Conservation (phyloP, 768 basidiomycete genomes). For the Tulasnella sp. region DNA sequence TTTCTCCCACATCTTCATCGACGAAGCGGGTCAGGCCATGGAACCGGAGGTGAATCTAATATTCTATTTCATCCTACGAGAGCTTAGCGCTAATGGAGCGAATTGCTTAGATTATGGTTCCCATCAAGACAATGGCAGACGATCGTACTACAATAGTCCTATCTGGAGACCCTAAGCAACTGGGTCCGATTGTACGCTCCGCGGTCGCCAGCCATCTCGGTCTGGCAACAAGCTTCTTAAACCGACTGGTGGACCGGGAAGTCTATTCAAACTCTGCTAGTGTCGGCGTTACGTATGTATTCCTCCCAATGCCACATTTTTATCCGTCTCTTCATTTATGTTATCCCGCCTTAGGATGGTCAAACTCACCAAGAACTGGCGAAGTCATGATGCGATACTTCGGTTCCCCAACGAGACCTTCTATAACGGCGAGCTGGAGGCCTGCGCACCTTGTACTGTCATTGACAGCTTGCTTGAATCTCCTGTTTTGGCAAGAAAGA, state of each 20-base stretch:
- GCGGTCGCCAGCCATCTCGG: slow-evolving; percentile 48
- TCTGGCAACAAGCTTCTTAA: slow-evolving; percentile 52
- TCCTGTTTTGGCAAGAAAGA: slow-evolving; percentile 36
- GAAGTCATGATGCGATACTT: slow-evolving; percentile 55
- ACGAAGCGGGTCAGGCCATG: slow-evolving; percentile 21
- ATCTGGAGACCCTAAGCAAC: slow-evolving; percentile 63
- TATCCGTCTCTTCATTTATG: background rate
- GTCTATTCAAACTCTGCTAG: slow-evolving; percentile 23
- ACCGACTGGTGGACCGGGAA: slow-evolving; percentile 48
- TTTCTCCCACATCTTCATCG: slow-evolving; percentile 19
- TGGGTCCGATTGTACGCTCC: slow-evolving; percentile 61
- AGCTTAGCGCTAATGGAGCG: background rate
- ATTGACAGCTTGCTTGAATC: slow-evolving; percentile 25
- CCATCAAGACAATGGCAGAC: slow-evolving; percentile 53
- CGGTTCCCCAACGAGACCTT: slow-evolving; percentile 54
- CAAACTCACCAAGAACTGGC: slow-evolving; percentile 57
- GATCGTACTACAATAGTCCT: slow-evolving; percentile 49
- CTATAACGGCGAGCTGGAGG: slow-evolving; percentile 47
- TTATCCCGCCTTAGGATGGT: slow-evolving; percentile 39
- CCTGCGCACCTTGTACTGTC: slow-evolving; percentile 36
- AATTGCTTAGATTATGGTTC: slow-evolving; percentile 37
- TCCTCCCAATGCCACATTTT: background rate
- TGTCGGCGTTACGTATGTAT: slow-evolving; percentile 24
- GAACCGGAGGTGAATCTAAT: slow-evolving; percentile 17
- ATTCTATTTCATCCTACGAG: background rate